Evolutionary conservation across 768 basidiomycete genomes (phyloP).

Genomic region (Boletus vinaceobasis): DNA sequence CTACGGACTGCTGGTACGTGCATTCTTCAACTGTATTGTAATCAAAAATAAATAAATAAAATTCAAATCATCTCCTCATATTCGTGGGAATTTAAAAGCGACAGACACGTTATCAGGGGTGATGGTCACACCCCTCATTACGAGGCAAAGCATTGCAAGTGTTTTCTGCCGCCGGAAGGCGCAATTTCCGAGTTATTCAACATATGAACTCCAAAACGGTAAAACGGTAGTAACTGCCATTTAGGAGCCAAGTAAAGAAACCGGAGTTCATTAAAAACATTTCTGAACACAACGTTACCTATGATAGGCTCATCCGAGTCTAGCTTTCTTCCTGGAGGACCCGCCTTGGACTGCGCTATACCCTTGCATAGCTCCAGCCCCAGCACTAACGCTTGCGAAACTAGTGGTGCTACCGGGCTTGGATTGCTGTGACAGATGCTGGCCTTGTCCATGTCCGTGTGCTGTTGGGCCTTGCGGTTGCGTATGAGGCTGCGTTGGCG

Average conservation of each 20-base stretch:
- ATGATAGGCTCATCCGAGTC: constrained; percentile 42
- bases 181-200: too few species aligned
- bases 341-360: constrained; percentile 33
- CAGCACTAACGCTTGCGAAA: constrained; percentile 61
- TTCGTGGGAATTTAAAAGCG: too few species aligned
- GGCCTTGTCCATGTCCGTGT: constrained; percentile 47
- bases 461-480: constrained; percentile 44
- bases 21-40: background rate
- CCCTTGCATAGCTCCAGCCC: constrained; percentile 37
- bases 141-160: too few species aligned
- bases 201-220: background rate
- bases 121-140: too few species aligned
- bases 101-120: too few species aligned
- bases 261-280: too few species aligned
- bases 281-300: background rate
- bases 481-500: constrained; percentile 41
- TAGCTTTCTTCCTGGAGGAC: constrained; percentile 56
- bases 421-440: constrained; percentile 33
- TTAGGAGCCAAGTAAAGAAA: background rate
- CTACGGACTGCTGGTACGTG: background rate
- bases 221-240: background rate
- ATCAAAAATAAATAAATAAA: too few species aligned
- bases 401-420: constrained; percentile 62
- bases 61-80: too few species aligned
- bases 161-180: too few species aligned